Evolutionary conservation across 169 alveolate species (phyloP), one percentile per base, ranked within the genome.

Genomic region (Plasmodium gallinaceum): DNA sequence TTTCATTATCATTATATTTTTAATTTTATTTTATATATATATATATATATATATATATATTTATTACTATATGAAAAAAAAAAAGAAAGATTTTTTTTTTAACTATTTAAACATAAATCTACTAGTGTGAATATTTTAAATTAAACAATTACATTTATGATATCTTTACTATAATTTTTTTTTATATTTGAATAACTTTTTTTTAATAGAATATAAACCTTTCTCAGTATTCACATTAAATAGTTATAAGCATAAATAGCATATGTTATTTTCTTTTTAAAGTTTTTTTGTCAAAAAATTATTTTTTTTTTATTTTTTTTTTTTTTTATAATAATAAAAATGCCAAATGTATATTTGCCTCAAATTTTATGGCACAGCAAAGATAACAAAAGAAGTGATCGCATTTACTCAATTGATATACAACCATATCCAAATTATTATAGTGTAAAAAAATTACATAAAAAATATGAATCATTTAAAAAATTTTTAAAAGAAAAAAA

Each of bases 321-420:
- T 75, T 75, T 42, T 64, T 39, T 46, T n/a, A n/a, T n/a, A n/a
- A 80, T 7, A 78, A 65, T 32, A 54, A 89, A 88, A 66, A 95
- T 95, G 97, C 97, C 97, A 51, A 92, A 93, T 24, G 97, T 95
- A 51, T 94, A 83, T 57, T 92, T 95, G 46, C 98, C 98, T 43
- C 98, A 96, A 78, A 95, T 96, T 24, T 80, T 96, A 57, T 96
- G 98, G 98, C 98, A 96, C 85, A 94, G 97, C 88, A 96, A 96
- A 86, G 98, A 96, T 92, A 95, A 96, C 93, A 96, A 95, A 68
- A 93, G 94, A 52, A 93, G 98, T 39, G 98, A 96, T 73, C 95
- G 98, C 57, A 97, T 96, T 46, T 96, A 96, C 85, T 96, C 98
- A 9, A 73, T 96, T 60, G 98, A 96, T 83, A 91, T 95, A 87